phyloP scores from a whole-genome alignment of 257 asterid genomes.

The Thymus quinquecostatus region DNA sequence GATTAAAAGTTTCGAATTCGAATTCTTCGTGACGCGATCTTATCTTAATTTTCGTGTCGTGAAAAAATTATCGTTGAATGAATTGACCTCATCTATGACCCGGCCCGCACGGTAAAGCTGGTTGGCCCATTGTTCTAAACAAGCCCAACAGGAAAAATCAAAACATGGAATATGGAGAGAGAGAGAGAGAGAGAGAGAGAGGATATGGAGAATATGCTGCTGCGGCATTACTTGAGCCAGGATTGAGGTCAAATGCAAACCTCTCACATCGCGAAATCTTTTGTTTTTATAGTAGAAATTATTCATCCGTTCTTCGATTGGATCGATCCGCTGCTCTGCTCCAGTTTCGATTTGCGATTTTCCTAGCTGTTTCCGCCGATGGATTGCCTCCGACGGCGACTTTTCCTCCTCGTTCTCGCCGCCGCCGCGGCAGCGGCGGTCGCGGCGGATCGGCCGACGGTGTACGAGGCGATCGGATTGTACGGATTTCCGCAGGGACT shows the following conservation, averaged over 20 bases:
- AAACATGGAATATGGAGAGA: too few species aligned
- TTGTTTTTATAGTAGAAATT: neutral
- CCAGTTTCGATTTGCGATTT: neutral
- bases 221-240: neutral
- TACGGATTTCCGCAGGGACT: constrained; percentile 78
- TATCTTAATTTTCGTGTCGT: too few species aligned
- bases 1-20: too few species aligned
- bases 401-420: constrained; percentile 28
- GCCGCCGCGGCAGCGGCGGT: constrained; percentile 26
- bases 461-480: constrained; percentile 50
- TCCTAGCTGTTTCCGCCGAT: constrained; percentile 16
- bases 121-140: too few species aligned
- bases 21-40: too few species aligned
- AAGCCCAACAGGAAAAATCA: too few species aligned
- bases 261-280: neutral
- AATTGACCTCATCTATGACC: too few species aligned
- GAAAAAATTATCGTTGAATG: too few species aligned
- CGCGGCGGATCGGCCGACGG: constrained; percentile 40
- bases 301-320: neutral
- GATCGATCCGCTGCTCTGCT: neutral
- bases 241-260: neutral
- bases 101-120: too few species aligned
- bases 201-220: neutral
- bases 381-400: constrained; percentile 23
- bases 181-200: too few species aligned